Base-by-base conservation (phyloP, 805 yeast species). In the Brettanomyces sp. region DNA sequence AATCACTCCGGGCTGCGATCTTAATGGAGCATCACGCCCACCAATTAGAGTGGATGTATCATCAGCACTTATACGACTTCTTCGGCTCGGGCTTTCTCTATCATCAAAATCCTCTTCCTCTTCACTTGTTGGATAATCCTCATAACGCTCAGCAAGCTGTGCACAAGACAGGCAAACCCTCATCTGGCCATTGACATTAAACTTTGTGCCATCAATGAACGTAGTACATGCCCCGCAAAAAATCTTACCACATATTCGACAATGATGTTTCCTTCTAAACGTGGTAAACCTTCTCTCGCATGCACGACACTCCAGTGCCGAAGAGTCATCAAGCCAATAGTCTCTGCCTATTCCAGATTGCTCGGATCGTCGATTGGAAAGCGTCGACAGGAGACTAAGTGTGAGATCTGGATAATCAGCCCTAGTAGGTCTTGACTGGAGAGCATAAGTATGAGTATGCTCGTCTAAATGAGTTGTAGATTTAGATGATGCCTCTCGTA, bases 301-400 rank as follows among this genome's bases (percentile, higher is more conserved):
- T 13, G 82, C 73, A 47, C 88, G 79, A 57, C 99, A 91, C 50
- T 88, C 93, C 7, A 82, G 76, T 0, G 95, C 95, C 48, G 88
- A 85, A 38, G 91, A 85, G 66, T 91, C 97, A 56, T 90, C 88
- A 87, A 91, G 82, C 99, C 99, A 91, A 60, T 88, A 91, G 58
- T 88, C 91, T 48, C 77, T 76, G 2, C 84, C 80, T 4, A 82
- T 70, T 1, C 83, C 80, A 36, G 62, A 55, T 4, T 50, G 44
- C 32, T 55, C 57, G 22, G 44, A 44, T n/a, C 43, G 43, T 45
- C 45, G 51, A 43, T 52, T 51, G 9, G 54, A 43, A 23, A 52
- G 43, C 18, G 52, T 52, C 5, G 55, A 54, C 49, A 56, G 55
- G 45, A 60, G 43, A 43, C 53, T 53, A 36, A 48, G 37, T 4